These are phyloP conservation scores for Trichophyton simii DNA, from an alignment of 2,329 filamentous ascomycete genomes.

Conservation along the genomic window DNA sequence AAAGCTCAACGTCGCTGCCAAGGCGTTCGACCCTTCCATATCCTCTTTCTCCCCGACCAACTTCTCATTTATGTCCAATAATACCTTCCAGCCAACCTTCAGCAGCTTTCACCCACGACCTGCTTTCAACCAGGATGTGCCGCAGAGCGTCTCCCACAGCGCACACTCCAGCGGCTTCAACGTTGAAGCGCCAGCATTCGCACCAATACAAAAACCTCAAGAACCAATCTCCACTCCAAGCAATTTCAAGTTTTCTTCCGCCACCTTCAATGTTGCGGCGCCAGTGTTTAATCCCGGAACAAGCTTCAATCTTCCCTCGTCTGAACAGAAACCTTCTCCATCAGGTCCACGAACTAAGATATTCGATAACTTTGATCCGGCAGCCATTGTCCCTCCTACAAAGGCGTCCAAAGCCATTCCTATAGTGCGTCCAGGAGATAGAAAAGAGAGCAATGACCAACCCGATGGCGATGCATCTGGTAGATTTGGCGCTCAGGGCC, in stretches of 20 bases:
- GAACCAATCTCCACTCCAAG: constrained; percentile 14
- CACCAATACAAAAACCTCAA: constrained; percentile 34
- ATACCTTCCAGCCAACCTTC: constrained; percentile 31
- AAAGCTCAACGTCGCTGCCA: constrained; percentile 76
- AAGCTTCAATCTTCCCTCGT: constrained; percentile 19
- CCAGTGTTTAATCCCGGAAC: constrained; percentile 57
- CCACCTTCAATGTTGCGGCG: constrained; percentile 62
- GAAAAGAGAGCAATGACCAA: constrained; percentile 24
- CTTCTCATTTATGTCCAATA: constrained; percentile 30
- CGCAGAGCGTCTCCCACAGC: constrained; percentile 23
- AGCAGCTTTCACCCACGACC: constrained; percentile 19
- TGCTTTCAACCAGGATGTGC: constrained; percentile 19
- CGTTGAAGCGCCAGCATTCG: constrained; percentile 57
- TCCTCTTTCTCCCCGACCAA: constrained; percentile 35
- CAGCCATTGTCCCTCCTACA: constrained; percentile 50
- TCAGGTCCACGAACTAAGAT: constrained; percentile 35
- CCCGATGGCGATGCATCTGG: constrained; percentile 47
- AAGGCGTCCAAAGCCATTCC: constrained; percentile 75
- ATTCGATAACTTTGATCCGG: constrained; percentile 54
- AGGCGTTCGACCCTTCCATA: constrained; percentile 59
- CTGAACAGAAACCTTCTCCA: background rate
- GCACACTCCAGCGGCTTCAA: constrained; percentile 47
- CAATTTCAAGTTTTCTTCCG: constrained; percentile 54
- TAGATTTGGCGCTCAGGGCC: constrained; percentile 51
- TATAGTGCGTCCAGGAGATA: constrained; percentile 53